phyloP scores from a whole-genome alignment of 306 rosid species.

The Boehmeria nivea region DNA sequence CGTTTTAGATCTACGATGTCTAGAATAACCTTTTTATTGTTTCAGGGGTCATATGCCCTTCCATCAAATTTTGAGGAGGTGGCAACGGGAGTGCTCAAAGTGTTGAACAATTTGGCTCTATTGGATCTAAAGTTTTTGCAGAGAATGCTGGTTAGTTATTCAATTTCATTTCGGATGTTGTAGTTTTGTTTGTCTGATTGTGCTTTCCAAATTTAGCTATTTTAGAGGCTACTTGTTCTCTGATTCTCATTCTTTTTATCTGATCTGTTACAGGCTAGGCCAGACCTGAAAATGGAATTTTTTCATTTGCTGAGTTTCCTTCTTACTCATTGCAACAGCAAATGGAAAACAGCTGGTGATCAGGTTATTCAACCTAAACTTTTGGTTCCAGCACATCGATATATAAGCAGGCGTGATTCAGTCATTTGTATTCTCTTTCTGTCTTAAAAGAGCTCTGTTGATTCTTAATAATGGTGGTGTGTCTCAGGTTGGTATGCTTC shows the following conservation, averaged over 20 bases:
- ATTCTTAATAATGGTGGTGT: slow-evolving; percentile 13
- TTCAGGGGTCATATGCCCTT: slow-evolving; percentile 71
- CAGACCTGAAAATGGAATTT: slow-evolving; percentile 95
- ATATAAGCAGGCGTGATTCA: not conserved
- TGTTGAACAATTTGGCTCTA: slow-evolving; percentile 85
- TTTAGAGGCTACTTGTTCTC: not conserved
- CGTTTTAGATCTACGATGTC: not conserved
- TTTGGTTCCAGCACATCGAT: not conserved
- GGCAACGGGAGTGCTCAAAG: slow-evolving; percentile 93
- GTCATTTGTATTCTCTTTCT: not conserved
- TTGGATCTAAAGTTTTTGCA: slow-evolving; percentile 89
- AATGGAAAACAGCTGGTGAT: slow-evolving; percentile 81
- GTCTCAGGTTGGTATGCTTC: slow-evolving; percentile 72
- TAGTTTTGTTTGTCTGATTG: slow-evolving; percentile 3
- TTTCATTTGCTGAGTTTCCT: slow-evolving; percentile 94
- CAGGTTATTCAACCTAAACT: slow-evolving; percentile 42
- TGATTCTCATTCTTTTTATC: slow-evolving; percentile 4
- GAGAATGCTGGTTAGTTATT: slow-evolving; percentile 70
- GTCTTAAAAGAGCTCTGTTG: not conserved
- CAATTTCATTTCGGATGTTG: slow-evolving; percentile 14
- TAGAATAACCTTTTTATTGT: slow-evolving; percentile 21
- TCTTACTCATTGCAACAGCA: slow-evolving; percentile 84
- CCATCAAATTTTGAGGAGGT: slow-evolving; percentile 99
- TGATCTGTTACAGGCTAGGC: slow-evolving; percentile 72
- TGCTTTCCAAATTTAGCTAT: slow-evolving; percentile 4